Percentiles rank a stretch among this genome's conserved stretches.
phyloP scores from a whole-genome alignment of 768 basidiomycete species.

The Mycena capillaripes region DNA sequence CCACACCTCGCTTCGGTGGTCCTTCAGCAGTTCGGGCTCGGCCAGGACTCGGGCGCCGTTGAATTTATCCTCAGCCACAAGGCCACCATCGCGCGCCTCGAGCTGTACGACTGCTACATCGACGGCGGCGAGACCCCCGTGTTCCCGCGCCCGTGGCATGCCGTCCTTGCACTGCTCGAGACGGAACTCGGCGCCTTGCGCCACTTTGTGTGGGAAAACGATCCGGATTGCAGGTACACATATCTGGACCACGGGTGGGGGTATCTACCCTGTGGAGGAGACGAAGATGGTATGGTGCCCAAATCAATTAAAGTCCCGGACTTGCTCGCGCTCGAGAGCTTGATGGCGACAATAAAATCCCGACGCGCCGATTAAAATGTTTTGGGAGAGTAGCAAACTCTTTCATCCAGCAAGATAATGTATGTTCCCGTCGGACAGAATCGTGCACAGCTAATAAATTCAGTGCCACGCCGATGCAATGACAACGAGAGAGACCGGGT shows the following conservation, averaged over 20 bases:
- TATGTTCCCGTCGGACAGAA: too few relatives aligned
- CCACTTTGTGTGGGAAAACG: background rate
- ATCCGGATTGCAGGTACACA: constrained; percentile 6
- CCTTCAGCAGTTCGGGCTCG: constrained; percentile 12
- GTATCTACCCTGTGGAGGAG: background rate
- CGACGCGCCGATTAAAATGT: too few relatives aligned
- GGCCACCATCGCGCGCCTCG: constrained; percentile 17
- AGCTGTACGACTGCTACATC: constrained; percentile 1
- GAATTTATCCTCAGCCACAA: constrained; percentile 20
- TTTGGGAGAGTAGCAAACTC: too few relatives aligned
- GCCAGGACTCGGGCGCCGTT: background rate
- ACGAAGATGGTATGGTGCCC: too few relatives aligned
- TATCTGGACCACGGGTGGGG: background rate
- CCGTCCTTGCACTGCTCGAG: constrained; percentile 1
- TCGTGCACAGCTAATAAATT: too few relatives aligned
- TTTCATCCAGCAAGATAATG: too few relatives aligned
- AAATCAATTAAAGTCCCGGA: background rate
- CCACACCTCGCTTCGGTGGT: background rate
- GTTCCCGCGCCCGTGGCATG: constrained; percentile 22
- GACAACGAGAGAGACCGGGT: too few relatives aligned
- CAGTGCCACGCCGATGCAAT: too few relatives aligned
- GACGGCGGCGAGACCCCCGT: background rate
- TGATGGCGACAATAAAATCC: constrained; percentile 51
- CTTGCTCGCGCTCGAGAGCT: background rate
- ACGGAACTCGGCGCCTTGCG: background rate